phyloP scores from a whole-genome alignment of 2,329 filamentous ascomycete genomes.

The Fonsecaea monophora region DNA sequence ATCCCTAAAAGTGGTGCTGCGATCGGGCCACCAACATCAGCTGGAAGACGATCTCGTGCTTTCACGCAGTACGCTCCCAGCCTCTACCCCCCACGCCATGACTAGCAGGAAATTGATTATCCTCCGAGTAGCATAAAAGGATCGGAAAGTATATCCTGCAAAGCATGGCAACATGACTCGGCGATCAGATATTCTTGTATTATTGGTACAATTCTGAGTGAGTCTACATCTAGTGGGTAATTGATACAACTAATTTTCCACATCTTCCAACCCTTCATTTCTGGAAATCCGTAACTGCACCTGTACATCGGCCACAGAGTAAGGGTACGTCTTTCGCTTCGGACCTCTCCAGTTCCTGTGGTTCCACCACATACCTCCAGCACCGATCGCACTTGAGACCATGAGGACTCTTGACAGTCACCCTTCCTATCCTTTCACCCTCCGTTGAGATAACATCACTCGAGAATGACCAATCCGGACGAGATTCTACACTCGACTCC shows the following conservation, averaged over 20 bases:
- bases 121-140: too few relatives aligned
- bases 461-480: slow-evolving; percentile 25
- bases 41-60: slow-evolving; percentile 17
- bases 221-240: not conserved
- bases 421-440: slow-evolving; percentile 21
- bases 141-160: too few relatives aligned
- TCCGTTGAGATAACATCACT: slow-evolving; percentile 25
- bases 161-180: not conserved
- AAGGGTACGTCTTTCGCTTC: slow-evolving; percentile 9
- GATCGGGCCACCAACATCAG: slow-evolving; percentile 16
- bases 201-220: slow-evolving; percentile 29
- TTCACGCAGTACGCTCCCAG: not conserved
- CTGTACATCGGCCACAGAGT: slow-evolving; percentile 35
- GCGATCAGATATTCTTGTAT: not conserved
- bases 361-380: slow-evolving; percentile 73
- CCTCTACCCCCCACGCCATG: not conserved
- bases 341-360: not conserved
- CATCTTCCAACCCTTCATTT: slow-evolving; percentile 2
- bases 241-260: slow-evolving; percentile 9
- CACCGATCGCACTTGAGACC: slow-evolving; percentile 78
- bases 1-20: slow-evolving; percentile 11
- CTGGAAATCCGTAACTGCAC: slow-evolving; percentile 31
- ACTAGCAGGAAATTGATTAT: too few relatives aligned
- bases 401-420: slow-evolving; percentile 26
- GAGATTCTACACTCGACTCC: not conserved